These are phyloP conservation scores for Aspergillus versicolor DNA, from an alignment of 2,329 filamentous ascomycete genomes.

Conservation along the genomic window DNA sequence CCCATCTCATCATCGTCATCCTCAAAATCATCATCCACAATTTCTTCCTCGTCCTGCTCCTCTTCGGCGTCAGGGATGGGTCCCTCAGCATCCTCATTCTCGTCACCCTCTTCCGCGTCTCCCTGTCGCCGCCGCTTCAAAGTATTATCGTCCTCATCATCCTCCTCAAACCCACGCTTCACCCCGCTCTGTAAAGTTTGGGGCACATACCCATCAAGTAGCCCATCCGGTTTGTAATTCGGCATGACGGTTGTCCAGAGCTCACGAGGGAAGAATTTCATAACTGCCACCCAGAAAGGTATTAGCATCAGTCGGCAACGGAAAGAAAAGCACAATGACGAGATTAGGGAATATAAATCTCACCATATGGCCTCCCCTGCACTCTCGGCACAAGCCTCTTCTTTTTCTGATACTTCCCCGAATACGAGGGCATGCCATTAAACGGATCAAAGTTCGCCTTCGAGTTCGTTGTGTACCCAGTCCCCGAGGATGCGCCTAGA, in stretches of 20 bases:
- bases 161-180: constrained; percentile 46
- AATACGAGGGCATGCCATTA: constrained; percentile 61
- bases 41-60: constrained; percentile 48
- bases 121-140: constrained; percentile 35
- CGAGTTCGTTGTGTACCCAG: constrained; percentile 43
- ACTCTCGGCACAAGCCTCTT: constrained; percentile 56
- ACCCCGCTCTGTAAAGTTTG: constrained; percentile 18
- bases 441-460: constrained; percentile 60
- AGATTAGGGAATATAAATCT: constrained; percentile 24
- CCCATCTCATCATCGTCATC: constrained; percentile 60
- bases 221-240: constrained; percentile 37
- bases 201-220: constrained; percentile 29
- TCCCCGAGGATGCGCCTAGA: constrained; percentile 42
- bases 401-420: constrained; percentile 58
- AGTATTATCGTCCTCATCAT: constrained; percentile 41
- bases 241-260: constrained; percentile 56
- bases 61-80: constrained; percentile 45
- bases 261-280: constrained; percentile 60
- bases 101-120: constrained; percentile 32
- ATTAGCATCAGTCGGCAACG: background rate
- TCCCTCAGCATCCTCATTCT: constrained; percentile 44
- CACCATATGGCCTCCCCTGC: constrained; percentile 55
- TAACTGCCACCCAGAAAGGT: constrained; percentile 37
- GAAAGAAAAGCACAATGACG: background rate
- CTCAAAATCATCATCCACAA: constrained; percentile 59